These are phyloP conservation scores for Chondrostereum purpureum DNA, from an alignment of 1,284 basidiomycete species.

Conservation along the genomic window DNA sequence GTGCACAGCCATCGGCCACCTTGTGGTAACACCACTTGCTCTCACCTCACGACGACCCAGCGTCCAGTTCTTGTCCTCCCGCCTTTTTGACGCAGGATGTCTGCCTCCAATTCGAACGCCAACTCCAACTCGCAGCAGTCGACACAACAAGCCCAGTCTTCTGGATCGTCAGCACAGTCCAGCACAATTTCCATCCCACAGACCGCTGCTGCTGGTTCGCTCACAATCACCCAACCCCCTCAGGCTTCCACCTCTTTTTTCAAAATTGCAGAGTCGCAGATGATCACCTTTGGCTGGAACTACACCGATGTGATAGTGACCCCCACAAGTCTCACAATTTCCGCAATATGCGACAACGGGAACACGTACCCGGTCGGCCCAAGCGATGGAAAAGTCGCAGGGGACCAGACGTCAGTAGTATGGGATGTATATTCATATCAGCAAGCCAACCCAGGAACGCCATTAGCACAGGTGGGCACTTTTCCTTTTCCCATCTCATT, in stretches of 20 bases:
- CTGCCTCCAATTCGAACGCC: too few species aligned
- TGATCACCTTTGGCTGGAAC: conserved; percentile 91
- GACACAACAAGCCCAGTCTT: conserved; percentile 14
- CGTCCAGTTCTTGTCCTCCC: too few species aligned
- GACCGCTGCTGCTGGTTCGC: conserved; percentile 56
- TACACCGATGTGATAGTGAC: conserved; percentile 64
- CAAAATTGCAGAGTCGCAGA: conserved; percentile 75
- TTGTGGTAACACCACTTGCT: too few species aligned
- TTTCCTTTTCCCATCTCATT: conserved; percentile 57
- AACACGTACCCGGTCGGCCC: conserved; percentile 87
- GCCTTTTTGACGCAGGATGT: too few species aligned
- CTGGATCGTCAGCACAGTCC: conserved; percentile 9
- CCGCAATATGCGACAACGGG: conserved; percentile 78
- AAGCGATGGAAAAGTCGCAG: conserved; percentile 64
- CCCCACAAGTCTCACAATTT: conserved; percentile 72
- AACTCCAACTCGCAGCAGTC: conserved; percentile 12
- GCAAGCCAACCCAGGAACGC: conserved; percentile 53
- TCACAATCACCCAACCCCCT: conserved; percentile 76
- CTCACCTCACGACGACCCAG: too few species aligned
- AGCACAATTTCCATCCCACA: conserved; percentile 36
- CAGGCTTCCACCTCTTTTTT: conserved; percentile 78
- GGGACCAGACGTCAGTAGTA: conserved; percentile 61
- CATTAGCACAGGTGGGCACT: conserved; percentile 60
- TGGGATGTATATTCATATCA: conserved; percentile 84
- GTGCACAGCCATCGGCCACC: too few species aligned